Evolutionary conservation across 2,329 filamentous ascomycete genomes (phyloP), one percentile per base, ranked within the genome.

Genomic region (Penicillium sp.): DNA sequence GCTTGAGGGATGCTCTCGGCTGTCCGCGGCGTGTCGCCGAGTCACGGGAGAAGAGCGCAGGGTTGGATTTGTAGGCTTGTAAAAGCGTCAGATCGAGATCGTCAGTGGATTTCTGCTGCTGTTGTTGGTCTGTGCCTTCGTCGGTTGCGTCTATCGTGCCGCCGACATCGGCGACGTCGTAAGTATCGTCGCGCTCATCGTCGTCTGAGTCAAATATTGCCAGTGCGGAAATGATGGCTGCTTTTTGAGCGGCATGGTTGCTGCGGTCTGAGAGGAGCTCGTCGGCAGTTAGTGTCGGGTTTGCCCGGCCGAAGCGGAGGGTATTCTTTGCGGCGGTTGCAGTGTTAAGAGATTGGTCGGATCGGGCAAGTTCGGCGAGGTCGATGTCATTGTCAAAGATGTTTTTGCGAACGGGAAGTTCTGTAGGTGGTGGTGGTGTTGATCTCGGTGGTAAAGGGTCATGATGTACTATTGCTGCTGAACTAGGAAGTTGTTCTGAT

Each of bases 181-280:
- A 99, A 0, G 94, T 98, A 75, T 99, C 95, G 75, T 99, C 95
- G 41, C 93, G 87, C 79, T 99, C 95, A 75, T 99, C 95, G 68
- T 98, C 95, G 70, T 98, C 94, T 0, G 90, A 90, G 78, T 98
- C 93, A 68, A 98, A 97, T 0, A 90, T 86, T 17, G 92, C 92
- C 2, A 98, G 86, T 0, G 94, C 94, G 3, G 93, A 91, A 26
- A 97, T 81, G 69, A 97, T 97, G 11, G 92, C 90, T 0, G 92
- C 91, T 79, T 96, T 97, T 70, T 89, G 88, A 1, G 90, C 86
- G 3, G 89, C 87, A 66, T 80, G 79, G 52, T 78, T 72, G 21
- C 85, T 84, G 55, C 85, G 85, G 71, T 92, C 88, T 52, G 85
- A 80, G 7, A 94, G 84, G 17, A 94, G 78, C 53, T 87, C 85